A percentile compares a stretch with the other conserved stretches of the same genome.
Evolutionary conservation across 805 yeast genomes (phyloP).

Genomic region (Candida rishiriensis): DNA sequence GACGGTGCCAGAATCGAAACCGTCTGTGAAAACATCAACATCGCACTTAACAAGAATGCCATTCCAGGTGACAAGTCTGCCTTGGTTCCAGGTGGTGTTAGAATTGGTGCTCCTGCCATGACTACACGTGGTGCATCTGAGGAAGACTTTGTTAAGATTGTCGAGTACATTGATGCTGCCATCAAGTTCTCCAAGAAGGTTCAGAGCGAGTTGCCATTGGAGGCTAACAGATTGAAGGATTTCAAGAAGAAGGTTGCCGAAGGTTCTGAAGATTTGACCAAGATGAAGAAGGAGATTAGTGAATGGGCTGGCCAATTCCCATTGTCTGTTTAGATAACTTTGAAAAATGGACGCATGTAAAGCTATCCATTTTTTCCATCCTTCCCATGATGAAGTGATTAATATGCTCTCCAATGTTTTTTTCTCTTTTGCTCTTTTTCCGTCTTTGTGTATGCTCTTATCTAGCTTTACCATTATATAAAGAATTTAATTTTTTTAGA

Average conservation of each 20-base stretch:
- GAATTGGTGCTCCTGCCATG: conserved; percentile 99
- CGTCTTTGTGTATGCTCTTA: too few relatives aligned
- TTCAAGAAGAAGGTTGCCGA: conserved; percentile 78
- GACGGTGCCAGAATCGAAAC: conserved; percentile 97
- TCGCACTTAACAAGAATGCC: conserved; percentile 94
- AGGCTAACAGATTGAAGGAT: conserved; percentile 93
- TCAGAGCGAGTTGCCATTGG: conserved; percentile 80
- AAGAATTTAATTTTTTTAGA: too few relatives aligned
- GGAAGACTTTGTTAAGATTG: conserved; percentile 76
- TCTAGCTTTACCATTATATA: too few relatives aligned
- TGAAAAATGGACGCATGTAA: background rate
- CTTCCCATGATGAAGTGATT: too few relatives aligned
- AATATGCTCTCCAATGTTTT: too few relatives aligned
- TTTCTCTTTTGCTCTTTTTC: too few relatives aligned
- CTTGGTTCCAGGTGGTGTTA: conserved; percentile 89
- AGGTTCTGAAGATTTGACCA: conserved; percentile 64
- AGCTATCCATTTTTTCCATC: background rate
- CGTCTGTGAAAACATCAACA: conserved; percentile 82
- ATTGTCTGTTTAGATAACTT: conserved; percentile 42
- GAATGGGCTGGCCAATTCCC: conserved; percentile 92
- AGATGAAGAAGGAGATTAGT: conserved; percentile 72
- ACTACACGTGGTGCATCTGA: conserved; percentile 88
- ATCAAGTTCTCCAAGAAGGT: conserved; percentile 68
- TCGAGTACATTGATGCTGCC: conserved; percentile 74
- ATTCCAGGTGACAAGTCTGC: conserved; percentile 97